A percentile compares a stretch with the other conserved stretches of the same genome.
Evolutionary conservation across 805 yeast species (phyloP).

Genomic region (Myxozyma neotropica): DNA sequence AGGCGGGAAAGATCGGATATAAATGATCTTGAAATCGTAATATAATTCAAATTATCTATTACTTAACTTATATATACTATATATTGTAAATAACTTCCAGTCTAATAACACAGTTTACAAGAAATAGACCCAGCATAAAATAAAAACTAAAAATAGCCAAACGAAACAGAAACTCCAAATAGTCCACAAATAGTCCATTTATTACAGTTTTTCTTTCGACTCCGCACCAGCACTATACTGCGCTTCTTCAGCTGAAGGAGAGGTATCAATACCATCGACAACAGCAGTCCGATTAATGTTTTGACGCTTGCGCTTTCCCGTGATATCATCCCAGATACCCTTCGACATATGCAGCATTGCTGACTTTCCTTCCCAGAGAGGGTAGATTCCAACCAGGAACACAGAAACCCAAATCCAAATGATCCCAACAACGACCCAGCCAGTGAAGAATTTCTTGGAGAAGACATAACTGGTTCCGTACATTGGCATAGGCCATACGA

Average conservation of each 20-base stretch:
- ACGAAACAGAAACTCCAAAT: background rate
- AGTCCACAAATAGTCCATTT: too few relatives aligned
- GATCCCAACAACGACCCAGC: slow-evolving; percentile 78
- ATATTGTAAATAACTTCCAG: too few relatives aligned
- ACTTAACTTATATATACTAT: too few relatives aligned
- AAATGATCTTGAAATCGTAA: too few relatives aligned
- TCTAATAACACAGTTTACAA: too few relatives aligned
- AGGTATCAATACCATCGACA: slow-evolving; percentile 7
- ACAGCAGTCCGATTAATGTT: slow-evolving; percentile 1
- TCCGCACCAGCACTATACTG: slow-evolving; percentile 1
- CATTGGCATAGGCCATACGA: slow-evolving; percentile 89
- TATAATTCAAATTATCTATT: too few relatives aligned
- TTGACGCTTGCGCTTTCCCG: slow-evolving; percentile 1
- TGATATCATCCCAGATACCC: slow-evolving; percentile 30
- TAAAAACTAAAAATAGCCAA: too few relatives aligned
- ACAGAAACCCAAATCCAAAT: slow-evolving; percentile 54
- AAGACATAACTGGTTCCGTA: slow-evolving; percentile 73
- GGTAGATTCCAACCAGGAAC: slow-evolving; percentile 41
- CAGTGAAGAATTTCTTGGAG: slow-evolving; percentile 71
- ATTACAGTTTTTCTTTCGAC: slow-evolving; percentile 7
- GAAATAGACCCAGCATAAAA: background rate
- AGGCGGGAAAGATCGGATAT: too few relatives aligned
- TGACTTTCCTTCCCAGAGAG: slow-evolving; percentile 52
- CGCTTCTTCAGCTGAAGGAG: slow-evolving; percentile 1
- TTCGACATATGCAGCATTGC: slow-evolving; percentile 43